Evolutionary conservation across 257 asterid species (phyloP).

Genomic region (Solanum pinnatisectum): DNA sequence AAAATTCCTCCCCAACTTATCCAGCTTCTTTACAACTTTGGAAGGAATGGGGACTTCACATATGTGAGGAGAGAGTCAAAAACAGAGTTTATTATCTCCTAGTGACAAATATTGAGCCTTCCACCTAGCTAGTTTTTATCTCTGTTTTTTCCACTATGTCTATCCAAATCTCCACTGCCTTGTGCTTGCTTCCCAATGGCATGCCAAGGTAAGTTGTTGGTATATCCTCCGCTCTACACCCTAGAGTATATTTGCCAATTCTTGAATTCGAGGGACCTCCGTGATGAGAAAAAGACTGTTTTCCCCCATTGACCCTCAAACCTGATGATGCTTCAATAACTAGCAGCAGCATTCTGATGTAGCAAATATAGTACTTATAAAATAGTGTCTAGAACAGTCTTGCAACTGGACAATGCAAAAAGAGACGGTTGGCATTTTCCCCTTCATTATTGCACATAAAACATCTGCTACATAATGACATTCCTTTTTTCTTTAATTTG

Average conservation of each 20-base stretch:
- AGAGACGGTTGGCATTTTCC: background rate
- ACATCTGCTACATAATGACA: background rate
- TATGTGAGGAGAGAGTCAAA: background rate
- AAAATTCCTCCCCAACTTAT: background rate
- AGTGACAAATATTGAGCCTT: background rate
- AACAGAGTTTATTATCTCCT: background rate
- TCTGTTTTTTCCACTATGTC: background rate
- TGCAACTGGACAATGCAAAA: too few relatives aligned
- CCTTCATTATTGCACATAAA: background rate
- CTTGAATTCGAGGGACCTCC: background rate
- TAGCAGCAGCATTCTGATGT: background rate
- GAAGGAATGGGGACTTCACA: background rate
- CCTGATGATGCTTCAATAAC: background rate
- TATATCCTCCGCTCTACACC: background rate
- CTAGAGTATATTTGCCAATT: background rate
- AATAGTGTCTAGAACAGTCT: too few relatives aligned
- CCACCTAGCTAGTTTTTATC: background rate
- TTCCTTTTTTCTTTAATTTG: background rate
- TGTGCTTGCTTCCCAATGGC: background rate
- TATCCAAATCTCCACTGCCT: background rate
- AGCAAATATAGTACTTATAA: too few relatives aligned
- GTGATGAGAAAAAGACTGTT: background rate
- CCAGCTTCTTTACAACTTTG: background rate
- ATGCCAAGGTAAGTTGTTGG: background rate
- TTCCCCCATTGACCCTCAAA: background rate